Percentiles rank a stretch among this genome's conserved stretches.
Conservation (phyloP, 768 basidiomycete genomes). For the Artomyces pyxidatus region DNA sequence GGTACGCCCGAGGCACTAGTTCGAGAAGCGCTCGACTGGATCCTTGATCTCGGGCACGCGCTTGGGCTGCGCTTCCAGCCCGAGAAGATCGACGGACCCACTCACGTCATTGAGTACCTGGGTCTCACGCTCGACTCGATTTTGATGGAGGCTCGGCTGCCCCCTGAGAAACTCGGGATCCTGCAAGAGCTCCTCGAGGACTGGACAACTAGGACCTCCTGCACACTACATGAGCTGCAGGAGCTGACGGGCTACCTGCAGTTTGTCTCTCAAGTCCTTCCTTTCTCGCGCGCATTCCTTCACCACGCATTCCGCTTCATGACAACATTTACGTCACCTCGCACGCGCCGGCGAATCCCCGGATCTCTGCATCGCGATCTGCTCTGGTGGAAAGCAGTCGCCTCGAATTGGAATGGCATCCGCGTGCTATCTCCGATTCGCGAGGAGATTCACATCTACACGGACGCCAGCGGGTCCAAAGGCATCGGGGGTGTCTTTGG, state of each 20-base stretch:
- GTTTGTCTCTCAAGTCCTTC: conserved; percentile 29
- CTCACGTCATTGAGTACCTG: conserved; percentile 11
- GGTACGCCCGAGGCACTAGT: background rate
- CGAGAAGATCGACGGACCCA: conserved; percentile 18
- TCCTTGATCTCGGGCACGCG: conserved; percentile 18
- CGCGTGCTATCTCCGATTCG: no score
- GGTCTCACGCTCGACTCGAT: conserved; percentile 13
- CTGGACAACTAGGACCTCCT: conserved; percentile 18
- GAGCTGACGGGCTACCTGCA: conserved; percentile 27
- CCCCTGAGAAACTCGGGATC: conserved; percentile 23
- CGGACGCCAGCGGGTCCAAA: no score
- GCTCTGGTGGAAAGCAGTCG: no score
- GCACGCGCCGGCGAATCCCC: conserved; percentile 20
- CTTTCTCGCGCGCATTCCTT: conserved; percentile 22
- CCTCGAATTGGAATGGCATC: no score
- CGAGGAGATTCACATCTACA: no score
- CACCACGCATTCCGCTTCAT: conserved; percentile 24
- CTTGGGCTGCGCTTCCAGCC: conserved; percentile 27
- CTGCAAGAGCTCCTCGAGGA: conserved; percentile 17
- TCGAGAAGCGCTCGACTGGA: conserved; percentile 23
- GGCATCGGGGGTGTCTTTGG: no score
- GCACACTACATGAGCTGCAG: conserved; percentile 23
- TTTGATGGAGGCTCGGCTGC: conserved; percentile 28
- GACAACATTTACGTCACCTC: conserved; percentile 18
- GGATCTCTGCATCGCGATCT: conserved; percentile 18